A percentile compares a stretch with the other conserved stretches of the same genome.
Evolutionary conservation across 371 early-diverging fungal species (phyloP).

Genomic region (Mortierella sp.): DNA sequence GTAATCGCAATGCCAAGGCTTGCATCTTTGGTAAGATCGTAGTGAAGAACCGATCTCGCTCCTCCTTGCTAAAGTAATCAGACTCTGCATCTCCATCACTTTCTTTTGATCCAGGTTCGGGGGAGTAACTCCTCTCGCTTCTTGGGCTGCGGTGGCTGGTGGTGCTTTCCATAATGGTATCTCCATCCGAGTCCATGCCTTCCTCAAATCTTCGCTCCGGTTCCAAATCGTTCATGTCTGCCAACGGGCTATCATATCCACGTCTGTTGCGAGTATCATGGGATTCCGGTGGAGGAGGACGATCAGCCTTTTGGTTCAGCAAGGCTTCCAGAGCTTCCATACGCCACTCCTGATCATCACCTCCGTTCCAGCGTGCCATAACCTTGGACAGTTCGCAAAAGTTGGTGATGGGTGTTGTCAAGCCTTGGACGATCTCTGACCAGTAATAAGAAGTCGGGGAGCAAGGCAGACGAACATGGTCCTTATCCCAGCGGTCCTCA

Average conservation of each 20-base stretch:
- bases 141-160: neutral
- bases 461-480: slow-evolving; percentile 45
- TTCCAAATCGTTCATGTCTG: neutral
- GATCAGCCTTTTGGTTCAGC: slow-evolving; percentile 19
- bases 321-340: slow-evolving; percentile 28
- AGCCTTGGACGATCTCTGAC: slow-evolving; percentile 38
- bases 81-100: slow-evolving; percentile 7
- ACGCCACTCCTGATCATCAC: slow-evolving; percentile 10
- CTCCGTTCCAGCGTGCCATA: slow-evolving; percentile 32
- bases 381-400: slow-evolving; percentile 20
- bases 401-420: slow-evolving; percentile 27
- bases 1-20: slow-evolving; percentile 32
- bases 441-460: slow-evolving; percentile 14
- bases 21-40: slow-evolving; percentile 38
- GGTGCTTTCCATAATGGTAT: neutral
- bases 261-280: neutral
- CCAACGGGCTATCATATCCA: slow-evolving; percentile 3
- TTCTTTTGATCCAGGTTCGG: no score
- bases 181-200: neutral
- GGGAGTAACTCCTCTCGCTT: no score
- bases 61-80: slow-evolving; percentile 25
- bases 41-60: slow-evolving; percentile 32
- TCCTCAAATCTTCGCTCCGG: neutral
- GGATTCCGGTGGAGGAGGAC: neutral
- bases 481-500: slow-evolving; percentile 36